phyloP scores from a whole-genome alignment of 78 protist genomes.

The Reticulomyxa filosa region DNA sequence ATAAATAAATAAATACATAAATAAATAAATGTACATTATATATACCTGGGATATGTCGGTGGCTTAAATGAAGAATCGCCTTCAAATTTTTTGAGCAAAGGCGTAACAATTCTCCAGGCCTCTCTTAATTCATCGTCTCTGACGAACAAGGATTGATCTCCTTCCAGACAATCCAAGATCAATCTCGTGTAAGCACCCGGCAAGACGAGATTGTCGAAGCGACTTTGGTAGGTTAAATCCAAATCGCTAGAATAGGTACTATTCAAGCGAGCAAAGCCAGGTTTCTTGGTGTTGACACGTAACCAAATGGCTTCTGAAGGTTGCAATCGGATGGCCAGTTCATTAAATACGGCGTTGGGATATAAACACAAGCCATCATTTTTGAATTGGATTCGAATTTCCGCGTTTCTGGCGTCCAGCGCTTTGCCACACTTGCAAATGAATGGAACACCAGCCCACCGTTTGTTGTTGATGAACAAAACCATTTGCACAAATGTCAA shows the following conservation, averaged over 20 bases:
- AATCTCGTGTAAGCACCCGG: not conserved
- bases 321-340: conserved; percentile 16
- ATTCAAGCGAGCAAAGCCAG: not conserved
- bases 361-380: no score
- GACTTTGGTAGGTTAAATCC: not conserved
- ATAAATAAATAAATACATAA: no score
- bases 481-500: conserved; percentile 2
- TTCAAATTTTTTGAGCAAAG: not conserved
- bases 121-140: not conserved
- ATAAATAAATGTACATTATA: no score
- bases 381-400: not conserved
- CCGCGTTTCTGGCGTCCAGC: not conserved
- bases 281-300: no score
- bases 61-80: no score
- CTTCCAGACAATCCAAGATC: not conserved
- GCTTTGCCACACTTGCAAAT: conserved; percentile 6
- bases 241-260: not conserved
- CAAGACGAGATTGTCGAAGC: not conserved
- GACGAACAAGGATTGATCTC: not conserved
- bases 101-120: not conserved
- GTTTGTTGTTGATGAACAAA: not conserved
- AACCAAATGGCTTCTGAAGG: conserved; percentile 9
- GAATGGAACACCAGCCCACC: conserved; percentile 18
- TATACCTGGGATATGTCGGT: no score
- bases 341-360: not conserved